These are phyloP conservation scores for Ulota crispa DNA, from an alignment of 225 moss, liverwort and hornwort genomes.

Conservation along the genomic window DNA sequence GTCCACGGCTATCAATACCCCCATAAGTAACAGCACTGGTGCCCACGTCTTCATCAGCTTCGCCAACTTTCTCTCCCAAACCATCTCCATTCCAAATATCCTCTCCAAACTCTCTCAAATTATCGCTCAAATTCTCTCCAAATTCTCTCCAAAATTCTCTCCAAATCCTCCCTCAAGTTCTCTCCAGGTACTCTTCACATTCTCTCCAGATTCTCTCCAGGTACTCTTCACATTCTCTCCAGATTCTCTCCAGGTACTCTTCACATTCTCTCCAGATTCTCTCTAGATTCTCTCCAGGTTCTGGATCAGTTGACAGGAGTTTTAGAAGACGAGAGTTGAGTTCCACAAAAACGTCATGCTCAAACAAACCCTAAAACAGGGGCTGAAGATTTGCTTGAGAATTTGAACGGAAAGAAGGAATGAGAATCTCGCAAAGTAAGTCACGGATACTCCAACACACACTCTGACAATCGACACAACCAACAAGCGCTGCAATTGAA, in stretches of 20 bases:
- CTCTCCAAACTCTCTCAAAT: neutral
- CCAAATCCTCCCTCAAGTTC: neutral
- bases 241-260: neutral
- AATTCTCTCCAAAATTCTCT: neutral
- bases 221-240: neutral
- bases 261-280: neutral
- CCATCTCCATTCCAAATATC: slow-evolving; percentile 11
- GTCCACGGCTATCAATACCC: slow-evolving; percentile 24
- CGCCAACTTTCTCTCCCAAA: slow-evolving; percentile 15
- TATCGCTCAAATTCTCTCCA: neutral
- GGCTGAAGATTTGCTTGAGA: neutral
- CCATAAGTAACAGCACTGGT: slow-evolving; percentile 29
- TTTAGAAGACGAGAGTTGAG: neutral
- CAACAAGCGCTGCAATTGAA: neutral
- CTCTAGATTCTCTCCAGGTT: neutral
- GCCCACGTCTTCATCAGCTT: slow-evolving; percentile 22
- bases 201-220: neutral
- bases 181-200: neutral
- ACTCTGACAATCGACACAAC: neutral
- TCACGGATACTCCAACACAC: neutral
- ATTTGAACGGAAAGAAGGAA: neutral
- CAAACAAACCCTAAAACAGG: no score
- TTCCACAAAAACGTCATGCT: neutral
- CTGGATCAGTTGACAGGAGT: neutral
- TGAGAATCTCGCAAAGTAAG: neutral